Base-by-base conservation (phyloP, 495 filamentous ascomycete genomes). In the Penicillium robsamsonii region DNA sequence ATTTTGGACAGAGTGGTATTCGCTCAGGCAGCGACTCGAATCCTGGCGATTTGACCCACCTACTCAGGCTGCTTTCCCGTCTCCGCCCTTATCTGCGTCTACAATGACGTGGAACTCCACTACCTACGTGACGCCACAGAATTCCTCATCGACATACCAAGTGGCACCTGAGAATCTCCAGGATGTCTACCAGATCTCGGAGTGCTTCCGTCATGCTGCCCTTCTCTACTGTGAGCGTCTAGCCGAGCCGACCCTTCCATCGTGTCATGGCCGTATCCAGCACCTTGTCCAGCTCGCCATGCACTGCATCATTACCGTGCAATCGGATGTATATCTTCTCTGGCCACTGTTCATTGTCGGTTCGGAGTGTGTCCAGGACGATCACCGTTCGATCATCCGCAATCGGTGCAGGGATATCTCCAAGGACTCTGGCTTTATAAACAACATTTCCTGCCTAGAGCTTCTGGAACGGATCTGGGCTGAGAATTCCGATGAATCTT, bases 311-410 rank as follows among this genome's bases (percentile, higher is more conserved):
- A 84, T 84, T 13, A 84, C 84, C 48, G 86, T 96, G 22, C 82
- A 89, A 56, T 81, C 86, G 2, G 89, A 94, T 70, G 93, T 96
- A 65, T 96, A 94, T 63, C 76, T 97, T 24, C 84, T 97, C 2
- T 97, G 93, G 93, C 92, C 93, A 9, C 79, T 97, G 10, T 96
- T 96, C 67, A 87, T 97, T 47, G 87, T 86, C 0, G 92, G 93
- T 29, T 91, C 89, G 22, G 93, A 96, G 75, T 96, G 92, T 66
- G 89, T 96, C 50, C 85, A 87, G 51, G 87, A 90, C 59, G 75
- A 85, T 37, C 89, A 96, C 58, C 86, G 92, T 52, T 78, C 81
- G 30, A 81, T 91, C 46, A 87, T 97, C 45, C 83, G 90, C 18
- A 74, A 83, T 61, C 84, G 92, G 48, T 96, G 91, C 75, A 76